Percentiles rank a stretch among this genome's conserved stretches.
Conservation (phyloP, 345 rosid species). For the Carallia pectinifolia region DNA sequence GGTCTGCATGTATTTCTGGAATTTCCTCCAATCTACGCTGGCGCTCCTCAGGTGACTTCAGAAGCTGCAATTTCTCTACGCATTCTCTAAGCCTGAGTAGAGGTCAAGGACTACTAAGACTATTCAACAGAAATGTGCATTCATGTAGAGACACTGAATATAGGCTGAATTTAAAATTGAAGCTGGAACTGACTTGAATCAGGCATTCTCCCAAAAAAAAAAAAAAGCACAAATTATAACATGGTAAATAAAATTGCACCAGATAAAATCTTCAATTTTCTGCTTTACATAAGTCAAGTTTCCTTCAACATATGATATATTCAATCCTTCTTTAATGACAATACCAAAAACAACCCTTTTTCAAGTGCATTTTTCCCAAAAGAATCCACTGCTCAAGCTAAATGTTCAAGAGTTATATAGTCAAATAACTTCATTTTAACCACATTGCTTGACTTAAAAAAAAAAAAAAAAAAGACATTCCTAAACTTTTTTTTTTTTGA, state of each 20-base stretch:
- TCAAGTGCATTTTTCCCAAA: no score
- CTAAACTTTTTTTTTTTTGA: no score
- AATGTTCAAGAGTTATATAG: neutral
- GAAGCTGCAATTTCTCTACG: slow-evolving; percentile 91
- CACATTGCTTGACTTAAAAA: neutral
- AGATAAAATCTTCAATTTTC: no score
- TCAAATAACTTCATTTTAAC: neutral
- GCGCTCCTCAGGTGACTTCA: slow-evolving; percentile 92
- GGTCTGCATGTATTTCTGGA: slow-evolving; percentile 95
- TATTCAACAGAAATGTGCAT: neutral
- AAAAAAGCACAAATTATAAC: no score
- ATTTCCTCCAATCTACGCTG: slow-evolving; percentile 87
- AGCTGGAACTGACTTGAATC: neutral
- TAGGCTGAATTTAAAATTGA: neutral
- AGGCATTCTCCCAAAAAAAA: no score
- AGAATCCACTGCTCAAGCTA: neutral
- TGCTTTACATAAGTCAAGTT: no score
- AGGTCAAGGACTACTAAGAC: slow-evolving; percentile 56
- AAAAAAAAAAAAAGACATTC: neutral
- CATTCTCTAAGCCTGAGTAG: slow-evolving; percentile 89
- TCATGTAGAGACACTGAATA: neutral
- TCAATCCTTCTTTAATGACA: no score
- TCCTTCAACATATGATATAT: no score
- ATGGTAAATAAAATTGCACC: no score
- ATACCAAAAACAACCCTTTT: no score